phyloP scores from a whole-genome alignment of 2,329 filamentous ascomycete species.

The Plectosphaerella plurivora region DNA sequence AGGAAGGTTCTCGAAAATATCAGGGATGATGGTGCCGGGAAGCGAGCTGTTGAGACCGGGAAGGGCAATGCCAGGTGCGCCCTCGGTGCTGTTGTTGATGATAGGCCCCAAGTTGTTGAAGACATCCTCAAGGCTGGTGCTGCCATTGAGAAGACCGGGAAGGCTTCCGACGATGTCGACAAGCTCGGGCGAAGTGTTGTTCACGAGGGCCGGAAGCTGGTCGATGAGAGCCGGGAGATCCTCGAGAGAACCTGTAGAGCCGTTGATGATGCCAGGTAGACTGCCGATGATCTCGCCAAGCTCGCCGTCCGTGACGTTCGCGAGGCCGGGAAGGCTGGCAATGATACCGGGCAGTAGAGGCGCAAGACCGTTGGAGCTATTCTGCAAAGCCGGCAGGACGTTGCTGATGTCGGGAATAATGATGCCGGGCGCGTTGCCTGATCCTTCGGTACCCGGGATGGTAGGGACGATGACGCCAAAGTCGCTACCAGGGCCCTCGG shows the following conservation, averaged over 20 bases:
- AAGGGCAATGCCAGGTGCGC: not conserved
- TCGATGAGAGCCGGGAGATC: not conserved
- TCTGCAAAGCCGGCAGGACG: not conserved
- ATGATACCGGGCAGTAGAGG: not conserved
- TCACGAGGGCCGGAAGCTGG: not conserved
- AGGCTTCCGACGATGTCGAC: not conserved
- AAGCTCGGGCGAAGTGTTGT: not conserved
- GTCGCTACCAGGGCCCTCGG: not conserved
- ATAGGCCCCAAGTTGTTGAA: not conserved
- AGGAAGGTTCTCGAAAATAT: not conserved
- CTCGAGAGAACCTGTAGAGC: not conserved
- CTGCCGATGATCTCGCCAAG: not conserved
- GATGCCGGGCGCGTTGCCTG: not conserved
- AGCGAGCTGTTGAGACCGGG: not conserved
- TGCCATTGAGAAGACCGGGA: not conserved
- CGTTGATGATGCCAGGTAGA: not conserved
- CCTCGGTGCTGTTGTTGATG: not conserved
- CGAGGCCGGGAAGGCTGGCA: not conserved
- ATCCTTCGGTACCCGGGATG: not conserved
- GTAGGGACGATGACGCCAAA: slow-evolving; percentile 1
- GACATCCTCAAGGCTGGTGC: not conserved
- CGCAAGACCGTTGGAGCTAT: not conserved
- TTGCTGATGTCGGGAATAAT: not conserved
- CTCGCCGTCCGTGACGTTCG: not conserved
- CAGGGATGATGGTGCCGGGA: not conserved